phyloP scores from a whole-genome alignment of 306 rosid genomes.

The Albizia julibrissin region DNA sequence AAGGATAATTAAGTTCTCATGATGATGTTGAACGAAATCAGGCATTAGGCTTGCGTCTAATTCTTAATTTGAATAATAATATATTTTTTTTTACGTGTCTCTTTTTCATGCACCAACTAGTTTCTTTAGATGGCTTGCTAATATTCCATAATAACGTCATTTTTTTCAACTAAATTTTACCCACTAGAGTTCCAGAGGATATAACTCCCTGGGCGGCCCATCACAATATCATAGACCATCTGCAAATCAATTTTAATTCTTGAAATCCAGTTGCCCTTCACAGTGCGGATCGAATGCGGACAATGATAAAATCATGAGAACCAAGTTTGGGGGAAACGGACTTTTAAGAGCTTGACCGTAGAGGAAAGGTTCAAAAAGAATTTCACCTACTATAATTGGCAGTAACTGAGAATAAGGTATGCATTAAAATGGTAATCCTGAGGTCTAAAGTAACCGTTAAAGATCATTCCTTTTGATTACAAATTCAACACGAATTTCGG shows the following conservation, averaged over 20 bases:
- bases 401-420: not conserved
- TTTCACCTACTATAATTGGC: not conserved
- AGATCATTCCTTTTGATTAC: not conserved
- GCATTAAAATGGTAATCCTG: not conserved
- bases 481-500: constrained; percentile 3
- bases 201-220: not conserved
- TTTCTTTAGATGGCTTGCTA: not conserved
- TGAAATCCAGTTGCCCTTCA: too few species aligned
- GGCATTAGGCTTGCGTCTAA: not conserved
- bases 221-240: too few species aligned
- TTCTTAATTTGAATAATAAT: not conserved
- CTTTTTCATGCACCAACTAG: not conserved
- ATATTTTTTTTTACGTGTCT: too few species aligned
- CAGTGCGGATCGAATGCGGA: not conserved
- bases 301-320: not conserved
- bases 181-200: not conserved
- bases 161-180: not conserved
- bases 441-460: not conserved
- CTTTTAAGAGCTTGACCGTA: not conserved
- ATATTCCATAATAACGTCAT: not conserved
- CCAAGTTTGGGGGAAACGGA: not conserved
- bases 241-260: too few species aligned
- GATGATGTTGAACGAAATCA: not conserved
- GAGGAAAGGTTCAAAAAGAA: not conserved
- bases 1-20: not conserved